These are phyloP conservation scores for Rhodomyrtus psidioides DNA, from an alignment of 441 rosid genomes.

Conservation along the genomic window DNA sequence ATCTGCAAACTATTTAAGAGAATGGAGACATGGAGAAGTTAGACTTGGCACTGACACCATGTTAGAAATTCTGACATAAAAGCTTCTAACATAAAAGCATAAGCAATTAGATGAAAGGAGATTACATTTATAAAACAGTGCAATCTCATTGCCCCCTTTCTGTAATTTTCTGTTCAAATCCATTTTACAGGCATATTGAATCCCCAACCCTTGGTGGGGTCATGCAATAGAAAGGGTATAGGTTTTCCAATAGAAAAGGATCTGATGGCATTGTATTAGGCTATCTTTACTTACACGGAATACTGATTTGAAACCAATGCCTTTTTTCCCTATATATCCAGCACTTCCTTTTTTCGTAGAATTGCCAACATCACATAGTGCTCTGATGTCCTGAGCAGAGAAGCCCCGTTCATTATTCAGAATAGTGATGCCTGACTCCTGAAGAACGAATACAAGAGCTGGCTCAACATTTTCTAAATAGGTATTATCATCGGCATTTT, in stretches of 20 bases:
- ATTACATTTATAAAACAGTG: neutral
- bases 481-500: constrained; percentile 97
- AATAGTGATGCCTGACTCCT: constrained; percentile 61
- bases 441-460: constrained; percentile 79
- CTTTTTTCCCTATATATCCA: constrained; percentile 98
- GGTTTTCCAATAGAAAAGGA: neutral
- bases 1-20: neutral
- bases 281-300: constrained; percentile 63
- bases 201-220: neutral
- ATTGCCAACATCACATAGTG: constrained; percentile 96
- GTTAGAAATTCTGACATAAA: neutral
- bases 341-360: constrained; percentile 83
- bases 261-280: neutral
- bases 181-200: neutral
- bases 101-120: neutral
- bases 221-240: neutral
- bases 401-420: constrained; percentile 93
- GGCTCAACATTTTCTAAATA: constrained; percentile 76
- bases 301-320: constrained; percentile 99
- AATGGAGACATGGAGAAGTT: neutral
- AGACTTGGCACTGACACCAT: neutral
- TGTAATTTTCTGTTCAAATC: neutral
- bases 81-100: neutral
- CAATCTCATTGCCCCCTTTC: neutral
- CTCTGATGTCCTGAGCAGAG: constrained; percentile 77